These are phyloP conservation scores for Cladorrhinum sp. DNA, from an alignment of 2,329 filamentous ascomycete genomes.

Conservation along the genomic window DNA sequence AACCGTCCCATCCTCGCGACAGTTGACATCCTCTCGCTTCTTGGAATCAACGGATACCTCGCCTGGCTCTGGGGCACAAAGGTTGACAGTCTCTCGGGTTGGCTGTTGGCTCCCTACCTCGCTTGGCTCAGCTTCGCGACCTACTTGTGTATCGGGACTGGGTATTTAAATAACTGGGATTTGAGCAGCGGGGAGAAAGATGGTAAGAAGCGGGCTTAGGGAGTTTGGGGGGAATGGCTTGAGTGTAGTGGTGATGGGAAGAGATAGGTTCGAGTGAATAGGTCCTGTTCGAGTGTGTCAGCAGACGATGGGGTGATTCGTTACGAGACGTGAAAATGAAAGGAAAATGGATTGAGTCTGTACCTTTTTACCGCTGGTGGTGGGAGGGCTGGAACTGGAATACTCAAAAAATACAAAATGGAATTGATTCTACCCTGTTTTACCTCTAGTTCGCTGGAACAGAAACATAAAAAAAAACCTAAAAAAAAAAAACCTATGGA, in stretches of 20 bases:
- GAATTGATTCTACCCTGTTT: too few species aligned
- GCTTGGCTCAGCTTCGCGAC: slow-evolving; percentile 85
- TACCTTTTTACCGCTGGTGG: too few species aligned
- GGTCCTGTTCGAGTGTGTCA: not conserved
- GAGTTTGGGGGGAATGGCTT: not conserved
- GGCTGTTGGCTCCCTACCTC: slow-evolving; percentile 75
- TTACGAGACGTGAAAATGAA: not conserved
- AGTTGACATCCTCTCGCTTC: slow-evolving; percentile 68
- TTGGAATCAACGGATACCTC: slow-evolving; percentile 70
- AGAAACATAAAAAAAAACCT: too few species aligned
- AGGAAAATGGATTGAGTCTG: not conserved
- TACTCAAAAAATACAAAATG: too few species aligned
- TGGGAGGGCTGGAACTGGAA: too few species aligned
- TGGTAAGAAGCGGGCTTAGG: slow-evolving; percentile 2
- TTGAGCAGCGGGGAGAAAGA: slow-evolving; percentile 35
- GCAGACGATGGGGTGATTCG: not conserved
- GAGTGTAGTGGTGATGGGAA: not conserved
- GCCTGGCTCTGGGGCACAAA: slow-evolving; percentile 68
- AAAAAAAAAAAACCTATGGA: too few species aligned
- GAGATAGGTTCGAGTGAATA: not conserved
- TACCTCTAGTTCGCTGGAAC: too few species aligned
- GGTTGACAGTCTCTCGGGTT: slow-evolving; percentile 69
- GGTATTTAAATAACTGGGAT: slow-evolving; percentile 67
- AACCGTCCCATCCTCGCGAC: slow-evolving; percentile 71
- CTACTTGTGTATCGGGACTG: slow-evolving; percentile 71